Evolutionary conservation across 2,329 filamentous ascomycete species (phyloP), one percentile per base, ranked within the genome.

Genomic region (Pseudogymnoascus verrucosus): DNA sequence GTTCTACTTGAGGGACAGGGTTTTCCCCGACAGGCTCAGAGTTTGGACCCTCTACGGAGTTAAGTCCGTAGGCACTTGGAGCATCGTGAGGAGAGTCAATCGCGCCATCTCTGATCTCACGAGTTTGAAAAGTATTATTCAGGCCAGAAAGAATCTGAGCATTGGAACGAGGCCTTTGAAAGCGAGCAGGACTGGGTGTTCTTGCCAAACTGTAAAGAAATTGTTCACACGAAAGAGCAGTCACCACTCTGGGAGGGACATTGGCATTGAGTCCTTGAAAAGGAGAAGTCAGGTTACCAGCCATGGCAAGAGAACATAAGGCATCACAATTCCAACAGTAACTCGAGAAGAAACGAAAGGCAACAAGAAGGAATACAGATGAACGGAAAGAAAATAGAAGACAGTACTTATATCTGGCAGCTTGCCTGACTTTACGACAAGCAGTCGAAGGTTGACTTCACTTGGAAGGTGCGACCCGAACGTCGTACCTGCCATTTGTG

Each of bases 141-240:
- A 12, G n/a, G 4, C 10, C n/a, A 19, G n/a, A 16, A 57, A 14
- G 2, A 57, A 34, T 34, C 1, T 21, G 51, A 57, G 2, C 4
- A 34, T 57, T 57, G 51, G 28, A 12, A 19, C 28, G 51, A 21
- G 51, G 51, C 28, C 28, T 34, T 8, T 57, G 51, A 57, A 57
- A 57, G 7, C 51, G 51, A 14, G 51, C n/a, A 34, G 51, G 26
- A 3, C 10, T 57, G 12, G 51, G 51, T 21, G 51, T 57, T 19
- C 51, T 57, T 34, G 51, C 51, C 51, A 57, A 34, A 34, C 51
- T 57, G 28, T 34, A 34, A 57, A 57, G 51, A 34, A 57, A 57
- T 57, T 57, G 51, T 14, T 57, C 28, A 21, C 51, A 10, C 2
- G 51, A 57, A 3, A 57, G 26, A 57, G 16, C 19, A 57, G 28